Evolutionary conservation across 2,329 filamentous ascomycete genomes (phyloP), one percentile per base, ranked within the genome.

Genomic region (Thermomyces lanuginosus): DNA sequence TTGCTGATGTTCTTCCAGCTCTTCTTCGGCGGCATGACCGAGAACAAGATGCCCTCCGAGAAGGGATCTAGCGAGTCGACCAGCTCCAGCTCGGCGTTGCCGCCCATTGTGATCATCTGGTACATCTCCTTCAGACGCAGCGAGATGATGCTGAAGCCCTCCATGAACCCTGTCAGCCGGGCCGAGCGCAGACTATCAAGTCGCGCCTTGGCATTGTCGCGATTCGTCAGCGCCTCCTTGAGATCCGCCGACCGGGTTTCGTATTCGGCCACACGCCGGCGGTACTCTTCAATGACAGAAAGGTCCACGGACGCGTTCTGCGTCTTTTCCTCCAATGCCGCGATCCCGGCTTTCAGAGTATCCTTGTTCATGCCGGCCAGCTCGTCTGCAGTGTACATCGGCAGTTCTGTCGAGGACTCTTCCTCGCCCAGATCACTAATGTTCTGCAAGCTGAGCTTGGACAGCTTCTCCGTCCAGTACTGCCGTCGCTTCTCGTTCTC

Each of bases 91-190:
- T 98, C 89, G 0, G 89, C 89, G 44, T 98, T 98, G 30, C 89
- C 89, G 35, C 89, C 89, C 83, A 98, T 95, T 12, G 89, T 98
- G 51, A 98, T 98, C 84, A 98, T 93, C 51, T 98, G 89, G 58
- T 98, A 98, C 89, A 98, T 98, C 48, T 98, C 89, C 61, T 98
- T 98, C 23, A 98, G 65, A 1, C 86, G 78, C 13, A 93, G 64
- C 1, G 86, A 95, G 53, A 98, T 98, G 36, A 72, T 77, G 44
- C 76, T 77, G 60, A 98, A 95, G 20, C 91, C 89, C 48, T 91
- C 82, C 84, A 95, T 95, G 66, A 98, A 98, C 18, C 89, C 86
- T 42, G 93, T 86, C 5, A 95, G 64, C 16, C 89, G 80, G 26
- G 92, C 64, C 8, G 82, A 78, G 8, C 89, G 79, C 27, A 98